Base-by-base conservation (phyloP, 2,329 filamentous ascomycete species). In the Pseudogymnoascus verrucosus region DNA sequence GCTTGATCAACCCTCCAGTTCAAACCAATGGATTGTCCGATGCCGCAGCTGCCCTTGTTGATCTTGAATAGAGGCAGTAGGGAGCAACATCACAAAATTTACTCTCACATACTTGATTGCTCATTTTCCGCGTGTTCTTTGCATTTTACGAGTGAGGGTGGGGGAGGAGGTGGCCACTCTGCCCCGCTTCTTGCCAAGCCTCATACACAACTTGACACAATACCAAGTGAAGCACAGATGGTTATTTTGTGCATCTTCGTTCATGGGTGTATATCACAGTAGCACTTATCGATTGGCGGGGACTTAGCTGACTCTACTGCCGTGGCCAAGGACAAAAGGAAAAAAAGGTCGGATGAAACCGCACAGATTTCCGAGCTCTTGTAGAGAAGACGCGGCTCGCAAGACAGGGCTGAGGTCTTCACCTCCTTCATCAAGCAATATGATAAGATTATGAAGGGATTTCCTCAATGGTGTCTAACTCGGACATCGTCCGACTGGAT, bases 181-280 rank as follows among this genome's bases (percentile, higher is more conserved):
- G 51, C 51, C 28, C 51, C 51, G 28, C 51, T 57, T 57, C 10
- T 34, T 34, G 51, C 51, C 51, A 57, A 57, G 51, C 51, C 11
- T 57, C 51, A n/a, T 57, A 57, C 28, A 36, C 51, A 34, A 57
- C 51, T 57, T 57, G 51, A 57, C 51, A 57, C 51, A 57, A 34
- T 21, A 57, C 51, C 51, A 57, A 57, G 51, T 16, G 6, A 36
- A 57, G 51, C 51, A 34, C 51, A 36, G 28, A 34, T 36, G 28
- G 4, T 5, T 34, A 34, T 34, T 57, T 57, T 57, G 51, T 57
- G 28, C 51, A 14, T 57, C 28, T 57, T 57, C 11, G 5, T 34
- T 57, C 51, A 57, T 21, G 51, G 51, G 28, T 36, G 28, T 34
- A n/a, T 36, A 26, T 36, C 5, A 16, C 5, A 31, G 4, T 34